Conservation (phyloP, 257 asterid species). For the Forsythia suspensa region DNA sequence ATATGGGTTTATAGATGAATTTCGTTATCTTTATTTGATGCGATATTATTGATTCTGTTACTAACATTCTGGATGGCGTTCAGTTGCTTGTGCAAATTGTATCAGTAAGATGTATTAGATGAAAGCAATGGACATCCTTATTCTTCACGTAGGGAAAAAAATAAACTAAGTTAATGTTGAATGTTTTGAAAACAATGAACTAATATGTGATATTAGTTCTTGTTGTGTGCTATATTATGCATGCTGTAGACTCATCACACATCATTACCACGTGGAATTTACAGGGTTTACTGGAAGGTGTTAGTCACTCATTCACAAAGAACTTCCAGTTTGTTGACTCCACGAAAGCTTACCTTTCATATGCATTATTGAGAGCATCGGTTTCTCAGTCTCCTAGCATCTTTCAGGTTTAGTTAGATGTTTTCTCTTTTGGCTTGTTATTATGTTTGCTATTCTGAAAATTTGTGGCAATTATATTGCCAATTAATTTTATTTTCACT, state of each 20-base stretch:
- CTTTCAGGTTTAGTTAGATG: slow-evolving; percentile 65
- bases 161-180: not conserved
- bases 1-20: slow-evolving; percentile 15
- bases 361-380: slow-evolving; percentile 86
- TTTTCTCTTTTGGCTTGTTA: slow-evolving; percentile 20
- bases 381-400: slow-evolving; percentile 71
- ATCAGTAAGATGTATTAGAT: slow-evolving; percentile 9
- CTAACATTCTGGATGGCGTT: slow-evolving; percentile 10
- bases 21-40: slow-evolving; percentile 15
- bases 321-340: slow-evolving; percentile 82
- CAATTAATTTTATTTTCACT: slow-evolving; percentile 27
- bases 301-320: slow-evolving; percentile 72
- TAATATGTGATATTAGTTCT: not conserved
- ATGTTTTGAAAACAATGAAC: not conserved
- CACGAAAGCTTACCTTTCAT: slow-evolving; percentile 90
- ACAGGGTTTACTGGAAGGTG: slow-evolving; percentile 94
- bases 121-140: slow-evolving; percentile 17
- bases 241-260: not conserved
- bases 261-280: not conserved
- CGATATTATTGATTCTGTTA: slow-evolving; percentile 1
- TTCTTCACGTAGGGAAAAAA: not conserved
- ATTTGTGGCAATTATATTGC: slow-evolving; percentile 23
- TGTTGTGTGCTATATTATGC: not conserved
- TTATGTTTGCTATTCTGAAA: slow-evolving; percentile 16
- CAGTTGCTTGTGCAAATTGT: slow-evolving; percentile 11